Conservation (phyloP, 257 asterid species). For the Solanum tarijense region DNA sequence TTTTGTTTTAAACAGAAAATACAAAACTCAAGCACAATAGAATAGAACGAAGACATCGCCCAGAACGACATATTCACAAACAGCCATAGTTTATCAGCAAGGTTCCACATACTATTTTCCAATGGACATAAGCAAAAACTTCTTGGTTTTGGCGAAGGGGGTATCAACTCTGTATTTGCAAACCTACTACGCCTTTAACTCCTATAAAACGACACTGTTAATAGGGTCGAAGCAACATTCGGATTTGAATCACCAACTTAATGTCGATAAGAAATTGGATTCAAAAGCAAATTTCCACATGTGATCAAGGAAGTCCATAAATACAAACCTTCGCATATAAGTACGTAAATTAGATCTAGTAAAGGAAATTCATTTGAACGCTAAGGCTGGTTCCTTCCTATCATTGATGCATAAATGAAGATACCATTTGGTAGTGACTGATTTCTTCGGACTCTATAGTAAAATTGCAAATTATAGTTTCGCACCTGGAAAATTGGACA, state of each 20-base stretch:
- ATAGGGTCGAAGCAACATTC: not conserved
- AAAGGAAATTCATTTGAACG: not conserved
- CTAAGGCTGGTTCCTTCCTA: not conserved
- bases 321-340: not conserved
- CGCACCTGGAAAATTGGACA: conserved; percentile 72
- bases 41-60: not conserved
- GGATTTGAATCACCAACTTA: not conserved
- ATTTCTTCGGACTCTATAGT: not conserved
- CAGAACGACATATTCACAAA: not conserved
- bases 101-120: not conserved
- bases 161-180: not conserved
- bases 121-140: not conserved
- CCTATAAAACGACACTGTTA: not conserved
- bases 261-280: not conserved
- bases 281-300: not conserved
- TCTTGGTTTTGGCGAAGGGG: not conserved
- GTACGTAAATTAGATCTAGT: not conserved
- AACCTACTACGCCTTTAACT: not conserved
- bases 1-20: not conserved
- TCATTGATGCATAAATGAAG: not conserved
- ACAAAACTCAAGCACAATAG: not conserved
- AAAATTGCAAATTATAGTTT: not conserved
- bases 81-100: not conserved
- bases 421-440: not conserved
- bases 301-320: not conserved